A percentile compares a stretch with the other conserved stretches of the same genome.
Conservation (phyloP, 805 yeast species). For the Teunomyces pallodes region DNA sequence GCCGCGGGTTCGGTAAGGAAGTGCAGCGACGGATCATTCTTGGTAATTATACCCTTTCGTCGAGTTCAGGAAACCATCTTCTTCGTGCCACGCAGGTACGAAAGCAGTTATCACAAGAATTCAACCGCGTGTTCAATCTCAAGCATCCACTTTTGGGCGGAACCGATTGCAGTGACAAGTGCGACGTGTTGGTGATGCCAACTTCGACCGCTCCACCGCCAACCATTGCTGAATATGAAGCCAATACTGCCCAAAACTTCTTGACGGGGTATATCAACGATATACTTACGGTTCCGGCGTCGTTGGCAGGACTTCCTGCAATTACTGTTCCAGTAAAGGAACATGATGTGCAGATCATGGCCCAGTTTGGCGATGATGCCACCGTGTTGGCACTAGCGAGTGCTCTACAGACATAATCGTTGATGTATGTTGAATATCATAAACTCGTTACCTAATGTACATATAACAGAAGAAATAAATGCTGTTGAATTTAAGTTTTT, state of each 20-base stretch:
- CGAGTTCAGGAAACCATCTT: constrained; percentile 74
- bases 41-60: constrained; percentile 83
- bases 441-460: constrained; percentile 9
- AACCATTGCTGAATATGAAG: constrained; percentile 42
- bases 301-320: constrained; percentile 89
- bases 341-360: constrained; percentile 74
- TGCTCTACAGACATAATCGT: not conserved
- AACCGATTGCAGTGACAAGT: constrained; percentile 27
- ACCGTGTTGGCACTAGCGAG: constrained; percentile 46
- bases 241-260: constrained; percentile 38
- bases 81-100: constrained; percentile 72
- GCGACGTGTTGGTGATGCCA: constrained; percentile 73
- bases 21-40: constrained; percentile 79
- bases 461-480: constrained; percentile 8
- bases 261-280: constrained; percentile 75
- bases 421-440: constrained; percentile 34
- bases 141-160: constrained; percentile 34
- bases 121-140: constrained; percentile 56
- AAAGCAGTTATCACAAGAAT: constrained; percentile 56
- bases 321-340: constrained; percentile 63
- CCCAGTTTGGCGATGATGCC: constrained; percentile 82
- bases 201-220: constrained; percentile 63
- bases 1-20: constrained; percentile 71
- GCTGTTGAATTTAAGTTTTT: not conserved
- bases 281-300: constrained; percentile 83